Percentiles rank a stretch among this genome's conserved stretches.
Evolutionary conservation across 2,329 filamentous ascomycete species (phyloP).

Genomic region (Aspergillus hortae): DNA sequence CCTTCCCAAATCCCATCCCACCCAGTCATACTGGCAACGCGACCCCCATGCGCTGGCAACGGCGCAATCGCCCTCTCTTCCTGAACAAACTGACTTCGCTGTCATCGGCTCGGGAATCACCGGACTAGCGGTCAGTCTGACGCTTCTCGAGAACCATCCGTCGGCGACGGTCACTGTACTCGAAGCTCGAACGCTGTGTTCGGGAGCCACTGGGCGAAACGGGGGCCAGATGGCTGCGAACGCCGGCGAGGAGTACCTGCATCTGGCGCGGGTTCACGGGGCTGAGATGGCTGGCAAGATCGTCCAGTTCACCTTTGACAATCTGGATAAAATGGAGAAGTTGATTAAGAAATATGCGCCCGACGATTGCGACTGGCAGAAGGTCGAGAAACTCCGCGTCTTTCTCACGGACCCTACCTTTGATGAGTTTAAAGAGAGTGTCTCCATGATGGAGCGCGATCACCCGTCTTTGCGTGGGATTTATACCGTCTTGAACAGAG

Average conservation of each 20-base stretch:
- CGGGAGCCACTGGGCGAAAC: constrained; percentile 37
- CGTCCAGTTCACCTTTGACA: constrained; percentile 36
- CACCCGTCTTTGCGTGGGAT: constrained; percentile 19
- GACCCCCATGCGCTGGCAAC: constrained; percentile 29
- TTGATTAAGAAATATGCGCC: constrained; percentile 33
- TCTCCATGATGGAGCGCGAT: constrained; percentile 19
- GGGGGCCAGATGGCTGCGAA: constrained; percentile 31
- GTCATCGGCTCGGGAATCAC: constrained; percentile 39
- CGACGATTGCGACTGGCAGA: constrained; percentile 21
- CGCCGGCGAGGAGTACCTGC: constrained; percentile 23
- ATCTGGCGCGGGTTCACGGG: constrained; percentile 17
- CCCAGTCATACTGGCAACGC: constrained; percentile 36
- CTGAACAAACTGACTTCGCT: constrained; percentile 23
- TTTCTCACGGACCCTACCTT: constrained; percentile 21
- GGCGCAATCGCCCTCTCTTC: constrained; percentile 24
- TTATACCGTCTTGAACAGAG: constrained; percentile 20
- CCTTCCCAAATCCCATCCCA: constrained; percentile 35
- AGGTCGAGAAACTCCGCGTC: constrained; percentile 21
- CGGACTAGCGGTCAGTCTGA: constrained; percentile 29
- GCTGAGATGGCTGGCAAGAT: constrained; percentile 33
- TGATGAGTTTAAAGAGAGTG: constrained; percentile 16
- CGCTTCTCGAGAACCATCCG: constrained; percentile 25
- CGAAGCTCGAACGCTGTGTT: constrained; percentile 34
- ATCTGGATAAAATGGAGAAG: constrained; percentile 36
- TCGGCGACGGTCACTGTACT: constrained; percentile 28